Conservation (phyloP, 169 alveolate genomes). For the Babesia gibsoni region DNA sequence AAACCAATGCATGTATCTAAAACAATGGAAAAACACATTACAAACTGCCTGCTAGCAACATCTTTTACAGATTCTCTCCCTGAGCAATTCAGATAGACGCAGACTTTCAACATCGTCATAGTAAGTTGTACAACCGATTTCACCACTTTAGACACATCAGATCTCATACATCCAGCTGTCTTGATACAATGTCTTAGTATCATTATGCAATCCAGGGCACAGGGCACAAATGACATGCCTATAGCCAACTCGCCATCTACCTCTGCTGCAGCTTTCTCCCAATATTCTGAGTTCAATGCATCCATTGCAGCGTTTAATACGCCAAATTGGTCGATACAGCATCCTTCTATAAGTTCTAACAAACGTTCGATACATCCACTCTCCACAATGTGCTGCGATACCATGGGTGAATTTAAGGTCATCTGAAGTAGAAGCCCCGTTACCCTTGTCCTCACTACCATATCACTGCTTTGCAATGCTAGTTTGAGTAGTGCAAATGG, state of each 20-base stretch:
- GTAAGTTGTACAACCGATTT: neutral
- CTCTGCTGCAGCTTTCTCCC: neutral
- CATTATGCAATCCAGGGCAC: slow-evolving; percentile 26
- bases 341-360: neutral
- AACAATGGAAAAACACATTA: neutral
- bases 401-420: neutral
- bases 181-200: slow-evolving; percentile 26
- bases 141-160: neutral
- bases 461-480: slow-evolving; percentile 8
- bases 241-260: slow-evolving; percentile 20
- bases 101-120: neutral
- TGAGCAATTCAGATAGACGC: neutral
- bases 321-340: slow-evolving; percentile 34
- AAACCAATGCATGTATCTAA: slow-evolving; percentile 2
- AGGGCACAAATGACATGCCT: slow-evolving; percentile 30
- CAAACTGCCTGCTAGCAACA: neutral
- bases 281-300: neutral
- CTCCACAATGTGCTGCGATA: neutral
- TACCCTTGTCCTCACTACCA: slow-evolving; percentile 12
- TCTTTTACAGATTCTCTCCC: neutral
- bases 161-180: neutral
- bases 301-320: slow-evolving; percentile 7
- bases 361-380: slow-evolving; percentile 16
- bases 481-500: neutral
- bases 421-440: slow-evolving; percentile 21